These are phyloP conservation scores for Aspergillus ochraceus DNA, from an alignment of 2,329 filamentous ascomycete genomes.

Conservation along the genomic window DNA sequence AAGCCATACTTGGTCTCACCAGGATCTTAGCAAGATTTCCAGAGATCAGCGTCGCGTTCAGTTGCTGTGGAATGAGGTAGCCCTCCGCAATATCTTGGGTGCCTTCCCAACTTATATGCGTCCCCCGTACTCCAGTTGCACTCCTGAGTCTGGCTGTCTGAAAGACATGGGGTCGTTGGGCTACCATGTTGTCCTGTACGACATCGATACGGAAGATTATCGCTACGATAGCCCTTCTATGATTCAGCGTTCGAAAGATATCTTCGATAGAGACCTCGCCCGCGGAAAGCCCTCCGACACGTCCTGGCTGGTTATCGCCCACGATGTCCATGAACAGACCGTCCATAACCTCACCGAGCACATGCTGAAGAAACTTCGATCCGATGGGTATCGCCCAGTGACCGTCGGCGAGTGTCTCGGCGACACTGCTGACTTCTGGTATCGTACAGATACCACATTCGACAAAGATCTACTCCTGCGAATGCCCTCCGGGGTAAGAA, in stretches of 20 bases:
- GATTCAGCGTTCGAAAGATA: conserved; percentile 43
- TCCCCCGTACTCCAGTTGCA: conserved; percentile 50
- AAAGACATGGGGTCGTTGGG: conserved; percentile 47
- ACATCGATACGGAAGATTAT: conserved; percentile 52
- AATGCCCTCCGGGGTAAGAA: conserved; percentile 10
- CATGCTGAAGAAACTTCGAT: conserved; percentile 35
- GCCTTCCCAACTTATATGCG: conserved; percentile 55
- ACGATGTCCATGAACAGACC: conserved; percentile 46
- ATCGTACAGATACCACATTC: conserved; percentile 35
- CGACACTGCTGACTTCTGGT: conserved; percentile 42
- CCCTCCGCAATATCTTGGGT: conserved; percentile 49
- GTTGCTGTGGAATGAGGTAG: conserved; percentile 50
- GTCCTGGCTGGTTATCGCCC: conserved; percentile 44
- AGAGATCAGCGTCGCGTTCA: conserved; percentile 40
- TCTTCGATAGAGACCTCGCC: conserved; percentile 36
- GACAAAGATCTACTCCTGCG: conserved; percentile 20
- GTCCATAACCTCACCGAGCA: conserved; percentile 44
- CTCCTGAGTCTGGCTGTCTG: conserved; percentile 37
- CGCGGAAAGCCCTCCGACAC: conserved; percentile 25
- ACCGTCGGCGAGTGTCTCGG: conserved; percentile 47
- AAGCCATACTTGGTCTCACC: conserved; percentile 55
- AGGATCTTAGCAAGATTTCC: conserved; percentile 45
- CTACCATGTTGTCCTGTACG: conserved; percentile 51
- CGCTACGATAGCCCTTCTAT: conserved; percentile 37
- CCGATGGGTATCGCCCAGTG: conserved; percentile 37